These are phyloP conservation scores for Tetrapisispora phaffii DNA, from an alignment of 805 yeast genomes.

Conservation along the genomic window DNA sequence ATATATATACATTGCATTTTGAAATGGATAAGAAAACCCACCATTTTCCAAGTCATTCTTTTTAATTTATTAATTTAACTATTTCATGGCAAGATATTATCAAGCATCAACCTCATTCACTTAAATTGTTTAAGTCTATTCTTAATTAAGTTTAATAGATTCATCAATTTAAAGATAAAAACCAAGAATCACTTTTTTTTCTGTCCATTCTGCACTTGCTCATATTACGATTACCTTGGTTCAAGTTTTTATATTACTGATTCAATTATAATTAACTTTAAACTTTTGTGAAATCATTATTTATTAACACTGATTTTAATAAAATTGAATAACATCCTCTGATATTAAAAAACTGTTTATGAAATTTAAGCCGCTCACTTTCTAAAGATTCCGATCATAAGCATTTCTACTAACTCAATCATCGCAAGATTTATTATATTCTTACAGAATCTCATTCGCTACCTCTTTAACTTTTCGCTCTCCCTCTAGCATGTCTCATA, in stretches of 20 bases:
- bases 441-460: not conserved
- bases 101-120: not conserved
- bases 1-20: no score
- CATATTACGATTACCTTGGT: not conserved
- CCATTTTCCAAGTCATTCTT: no score
- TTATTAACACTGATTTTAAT: no score
- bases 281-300: not conserved
- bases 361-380: conserved; percentile 1
- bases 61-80: no score
- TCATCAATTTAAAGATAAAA: not conserved
- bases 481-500: not conserved
- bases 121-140: not conserved
- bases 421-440: not conserved
- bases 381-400: not conserved
- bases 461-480: not conserved
- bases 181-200: not conserved
- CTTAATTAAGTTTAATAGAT: not conserved
- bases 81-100: no score
- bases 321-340: not conserved
- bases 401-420: not conserved
- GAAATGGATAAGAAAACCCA: no score
- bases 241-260: not conserved
- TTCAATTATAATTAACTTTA: no score
- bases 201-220: not conserved
- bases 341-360: conserved; percentile 1